Evolutionary conservation across 805 yeast genomes (phyloP).

Genomic region (Hanseniaspora pseudoguilliermondii): DNA sequence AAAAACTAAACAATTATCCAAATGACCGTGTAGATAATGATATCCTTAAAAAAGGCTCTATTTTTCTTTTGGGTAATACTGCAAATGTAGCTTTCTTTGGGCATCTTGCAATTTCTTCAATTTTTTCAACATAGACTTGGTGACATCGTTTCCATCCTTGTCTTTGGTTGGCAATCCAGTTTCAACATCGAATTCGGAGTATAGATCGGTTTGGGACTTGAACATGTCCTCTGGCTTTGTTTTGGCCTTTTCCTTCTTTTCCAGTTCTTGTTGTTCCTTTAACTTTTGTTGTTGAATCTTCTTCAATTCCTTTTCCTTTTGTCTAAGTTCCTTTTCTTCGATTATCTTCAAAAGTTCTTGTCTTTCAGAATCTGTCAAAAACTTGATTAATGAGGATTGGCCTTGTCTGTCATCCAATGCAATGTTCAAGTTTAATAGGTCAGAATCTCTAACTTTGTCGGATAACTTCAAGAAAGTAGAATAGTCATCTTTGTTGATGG

Average conservation of each 20-base stretch:
- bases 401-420: conserved; percentile 81
- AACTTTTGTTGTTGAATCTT: conserved; percentile 43
- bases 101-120: conserved; percentile 61
- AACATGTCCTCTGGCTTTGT: conserved; percentile 64
- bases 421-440: conserved; percentile 61
- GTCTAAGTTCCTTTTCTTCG: conserved; percentile 42
- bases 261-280: conserved; percentile 51
- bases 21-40: no score
- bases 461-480: conserved; percentile 50
- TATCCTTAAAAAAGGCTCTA: neutral
- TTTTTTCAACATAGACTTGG: conserved; percentile 79
- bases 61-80: conserved; percentile 30
- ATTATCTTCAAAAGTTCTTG: conserved; percentile 46
- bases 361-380: conserved; percentile 57
- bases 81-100: conserved; percentile 72
- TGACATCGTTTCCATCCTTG: conserved; percentile 63
- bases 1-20: neutral
- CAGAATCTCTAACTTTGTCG: conserved; percentile 62
- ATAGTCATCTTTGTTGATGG: conserved; percentile 47
- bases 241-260: conserved; percentile 53
- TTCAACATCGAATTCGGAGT: conserved; percentile 65
- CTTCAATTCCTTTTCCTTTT: conserved; percentile 41
- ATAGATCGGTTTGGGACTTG: conserved; percentile 37
- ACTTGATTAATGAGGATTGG: conserved; percentile 70
- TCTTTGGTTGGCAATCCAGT: conserved; percentile 69